phyloP scores from a whole-genome alignment of 148 eudicot species.

The Polygonum aviculare region DNA sequence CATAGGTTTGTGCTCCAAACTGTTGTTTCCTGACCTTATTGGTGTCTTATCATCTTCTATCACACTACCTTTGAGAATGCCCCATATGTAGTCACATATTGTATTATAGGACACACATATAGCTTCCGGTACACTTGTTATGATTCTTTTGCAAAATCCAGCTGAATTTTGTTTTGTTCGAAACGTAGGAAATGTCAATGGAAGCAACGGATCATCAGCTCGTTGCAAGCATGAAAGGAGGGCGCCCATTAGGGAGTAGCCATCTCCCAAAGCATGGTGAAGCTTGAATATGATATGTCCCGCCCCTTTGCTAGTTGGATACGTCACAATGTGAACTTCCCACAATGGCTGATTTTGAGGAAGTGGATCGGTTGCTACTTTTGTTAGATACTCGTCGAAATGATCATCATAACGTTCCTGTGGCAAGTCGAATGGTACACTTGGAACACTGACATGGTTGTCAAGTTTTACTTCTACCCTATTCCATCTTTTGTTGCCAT shows the following conservation, averaged over 20 bases:
- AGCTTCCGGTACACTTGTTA: not conserved
- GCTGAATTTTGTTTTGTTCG: not conserved
- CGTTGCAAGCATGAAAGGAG: constrained; percentile 74
- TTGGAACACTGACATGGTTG: constrained; percentile 54
- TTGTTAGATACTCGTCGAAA: constrained; percentile 47
- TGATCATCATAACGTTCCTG: constrained; percentile 32
- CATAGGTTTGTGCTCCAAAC: constrained; percentile 50
- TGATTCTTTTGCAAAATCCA: not conserved
- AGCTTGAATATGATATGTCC: constrained; percentile 62
- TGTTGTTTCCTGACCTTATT: constrained; percentile 42
- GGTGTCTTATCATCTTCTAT: constrained; percentile 51
- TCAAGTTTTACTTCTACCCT: constrained; percentile 49
- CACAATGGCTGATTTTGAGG: constrained; percentile 66
- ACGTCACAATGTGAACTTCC: constrained; percentile 59
- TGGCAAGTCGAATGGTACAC: constrained; percentile 28
- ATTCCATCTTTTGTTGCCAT: constrained; percentile 66
- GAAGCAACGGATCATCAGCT: constrained; percentile 61
- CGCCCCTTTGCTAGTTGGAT: constrained; percentile 60
- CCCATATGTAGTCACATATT: constrained; percentile 59
- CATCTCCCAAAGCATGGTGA: constrained; percentile 83
- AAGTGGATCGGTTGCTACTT: constrained; percentile 37
- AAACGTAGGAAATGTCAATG: constrained; percentile 50
- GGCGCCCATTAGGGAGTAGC: constrained; percentile 83
- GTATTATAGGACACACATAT: constrained; percentile 23
- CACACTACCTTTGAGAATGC: constrained; percentile 48